Percentiles rank a stretch among this genome's conserved stretches.
phyloP scores from a whole-genome alignment of 2,329 filamentous ascomycete genomes.

The Orbilia javanica region DNA sequence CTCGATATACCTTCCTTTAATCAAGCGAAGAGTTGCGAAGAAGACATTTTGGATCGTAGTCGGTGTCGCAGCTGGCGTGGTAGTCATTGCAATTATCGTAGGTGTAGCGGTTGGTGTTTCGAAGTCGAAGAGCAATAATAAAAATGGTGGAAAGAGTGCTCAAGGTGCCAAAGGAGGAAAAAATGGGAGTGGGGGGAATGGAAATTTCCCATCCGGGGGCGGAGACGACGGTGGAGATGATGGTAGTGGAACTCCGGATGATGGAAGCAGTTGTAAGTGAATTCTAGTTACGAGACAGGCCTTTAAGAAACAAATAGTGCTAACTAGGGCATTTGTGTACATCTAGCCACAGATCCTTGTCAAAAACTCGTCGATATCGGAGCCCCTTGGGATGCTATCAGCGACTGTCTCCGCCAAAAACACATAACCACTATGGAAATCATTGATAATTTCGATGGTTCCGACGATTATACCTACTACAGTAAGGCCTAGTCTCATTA shows the following conservation, averaged over 20 bases:
- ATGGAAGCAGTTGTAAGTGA: conserved; percentile 16
- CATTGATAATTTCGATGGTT: conserved; percentile 37
- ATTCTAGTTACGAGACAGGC: neutral
- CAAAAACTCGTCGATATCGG: conserved; percentile 30
- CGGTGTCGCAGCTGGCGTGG: conserved; percentile 1
- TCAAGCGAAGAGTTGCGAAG: conserved; percentile 32
- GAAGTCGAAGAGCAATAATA: conserved; percentile 13
- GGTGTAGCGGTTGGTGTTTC: conserved; percentile 31
- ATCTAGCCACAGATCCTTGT: conserved; percentile 41
- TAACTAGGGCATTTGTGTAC: neutral
- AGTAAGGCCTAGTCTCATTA: conserved; percentile 5
- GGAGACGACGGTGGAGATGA: neutral
- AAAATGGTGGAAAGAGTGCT: neutral
- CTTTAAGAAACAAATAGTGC: neutral
- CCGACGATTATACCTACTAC: neutral
- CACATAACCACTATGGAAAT: conserved; percentile 25
- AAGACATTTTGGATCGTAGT: conserved; percentile 40
- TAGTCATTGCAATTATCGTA: conserved; percentile 29
- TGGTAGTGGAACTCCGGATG: neutral
- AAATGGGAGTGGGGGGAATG: neutral
- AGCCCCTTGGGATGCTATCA: conserved; percentile 10
- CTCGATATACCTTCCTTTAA: conserved; percentile 21
- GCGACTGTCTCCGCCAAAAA: conserved; percentile 32
- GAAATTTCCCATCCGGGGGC: neutral
- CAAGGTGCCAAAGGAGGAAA: conserved; percentile 15